Conservation (phyloP, 2,329 filamentous ascomycete species). For the Chaetomium olivaceum region DNA sequence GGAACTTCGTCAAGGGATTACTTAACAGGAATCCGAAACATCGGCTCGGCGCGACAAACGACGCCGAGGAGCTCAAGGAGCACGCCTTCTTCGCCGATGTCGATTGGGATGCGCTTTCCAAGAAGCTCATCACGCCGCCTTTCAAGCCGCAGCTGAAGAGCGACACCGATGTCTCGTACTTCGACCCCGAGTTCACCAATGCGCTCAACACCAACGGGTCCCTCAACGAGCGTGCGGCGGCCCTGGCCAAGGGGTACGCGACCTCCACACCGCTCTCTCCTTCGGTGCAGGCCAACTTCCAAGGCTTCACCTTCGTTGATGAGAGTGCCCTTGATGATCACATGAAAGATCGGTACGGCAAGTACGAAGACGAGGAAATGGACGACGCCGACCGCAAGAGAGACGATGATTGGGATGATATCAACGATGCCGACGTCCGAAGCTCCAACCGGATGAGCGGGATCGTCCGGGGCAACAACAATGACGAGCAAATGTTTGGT, state of each 20-base stretch:
- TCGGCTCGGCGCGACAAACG: constrained; percentile 82
- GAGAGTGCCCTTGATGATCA: constrained; percentile 92
- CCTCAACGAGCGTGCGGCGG: constrained; percentile 86
- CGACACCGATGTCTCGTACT: constrained; percentile 95
- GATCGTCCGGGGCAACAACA: constrained; percentile 56
- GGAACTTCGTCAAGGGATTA: constrained; percentile 97
- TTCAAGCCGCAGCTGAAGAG: constrained; percentile 98
- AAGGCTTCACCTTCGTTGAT: constrained; percentile 98
- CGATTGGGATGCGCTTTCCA: constrained; percentile 83
- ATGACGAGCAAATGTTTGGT: constrained; percentile 66
- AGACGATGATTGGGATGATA: constrained; percentile 61
- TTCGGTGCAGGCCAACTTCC: constrained; percentile 96
- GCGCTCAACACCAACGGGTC: constrained; percentile 84
- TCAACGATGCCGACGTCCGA: constrained; percentile 55
- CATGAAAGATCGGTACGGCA: constrained; percentile 57
- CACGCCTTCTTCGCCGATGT: constrained; percentile 95
- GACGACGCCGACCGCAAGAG: constrained; percentile 50
- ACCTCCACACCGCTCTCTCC: constrained; percentile 91
- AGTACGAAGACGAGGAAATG: constrained; percentile 60
- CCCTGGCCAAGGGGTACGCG: constrained; percentile 79
- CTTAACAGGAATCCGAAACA: constrained; percentile 97
- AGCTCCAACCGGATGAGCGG: constrained; percentile 64
- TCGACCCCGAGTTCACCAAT: constrained; percentile 97
- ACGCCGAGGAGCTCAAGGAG: constrained; percentile 90
- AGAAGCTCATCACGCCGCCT: constrained; percentile 90